Evolutionary conservation across 2,329 filamentous ascomycete species (phyloP).

Genomic region (Helotiales sp.): DNA sequence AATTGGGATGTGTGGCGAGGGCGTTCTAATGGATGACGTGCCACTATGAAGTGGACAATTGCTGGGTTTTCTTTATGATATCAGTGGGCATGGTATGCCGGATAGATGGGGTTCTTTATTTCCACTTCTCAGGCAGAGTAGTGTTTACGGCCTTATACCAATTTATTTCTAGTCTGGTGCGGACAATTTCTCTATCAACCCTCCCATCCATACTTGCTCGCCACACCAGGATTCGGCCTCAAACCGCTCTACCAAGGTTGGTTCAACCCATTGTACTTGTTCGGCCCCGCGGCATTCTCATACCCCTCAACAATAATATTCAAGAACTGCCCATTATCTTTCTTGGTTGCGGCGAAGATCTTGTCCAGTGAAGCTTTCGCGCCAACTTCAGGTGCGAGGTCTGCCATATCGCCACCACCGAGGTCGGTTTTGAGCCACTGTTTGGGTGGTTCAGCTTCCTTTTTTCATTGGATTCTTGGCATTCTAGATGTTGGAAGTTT

Average conservation of each 20-base stretch:
- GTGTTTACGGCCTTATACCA: constrained; percentile 6
- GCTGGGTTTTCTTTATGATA: neutral
- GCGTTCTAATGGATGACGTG: neutral
- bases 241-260: constrained; percentile 24
- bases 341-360: constrained; percentile 47
- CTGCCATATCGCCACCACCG: constrained; percentile 45
- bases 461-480: neutral
- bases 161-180: neutral
- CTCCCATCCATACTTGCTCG: too few species aligned
- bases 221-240: too few species aligned
- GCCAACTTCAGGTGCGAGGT: constrained; percentile 49
- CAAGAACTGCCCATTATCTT: constrained; percentile 55
- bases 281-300: constrained; percentile 22
- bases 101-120: neutral
- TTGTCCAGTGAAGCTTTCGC: constrained; percentile 47
- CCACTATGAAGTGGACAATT: neutral
- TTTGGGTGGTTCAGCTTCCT: constrained; percentile 17
- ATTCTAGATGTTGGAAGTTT: neutral
- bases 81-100: neutral
- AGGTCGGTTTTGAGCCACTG: constrained; percentile 53
- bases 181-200: too few species aligned
- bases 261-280: constrained; percentile 45
- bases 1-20: neutral
- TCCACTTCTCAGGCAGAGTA: neutral
- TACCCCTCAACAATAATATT: constrained; percentile 23